phyloP scores from a whole-genome alignment of 2,329 filamentous ascomycete genomes.

The Rhytidhysteron rufulum region DNA sequence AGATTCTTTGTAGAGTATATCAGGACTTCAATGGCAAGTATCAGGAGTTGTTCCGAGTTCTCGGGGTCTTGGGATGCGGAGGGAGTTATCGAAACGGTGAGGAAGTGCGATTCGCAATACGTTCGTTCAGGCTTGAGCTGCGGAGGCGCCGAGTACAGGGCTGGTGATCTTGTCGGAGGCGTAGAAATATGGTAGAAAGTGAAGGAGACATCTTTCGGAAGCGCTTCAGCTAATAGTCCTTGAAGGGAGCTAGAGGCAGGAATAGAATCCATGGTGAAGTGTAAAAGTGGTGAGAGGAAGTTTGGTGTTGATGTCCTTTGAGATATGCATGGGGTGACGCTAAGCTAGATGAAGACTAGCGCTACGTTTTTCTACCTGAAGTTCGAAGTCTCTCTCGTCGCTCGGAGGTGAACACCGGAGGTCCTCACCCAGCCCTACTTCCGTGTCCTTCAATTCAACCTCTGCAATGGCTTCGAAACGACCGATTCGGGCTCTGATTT shows the following conservation, averaged over 20 bases:
- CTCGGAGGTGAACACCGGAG: not conserved
- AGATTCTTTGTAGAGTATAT: constrained; percentile 76
- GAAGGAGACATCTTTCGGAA: constrained; percentile 56
- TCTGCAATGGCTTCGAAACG: constrained; percentile 47
- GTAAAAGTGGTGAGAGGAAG: constrained; percentile 4
- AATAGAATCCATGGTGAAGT: constrained; percentile 21
- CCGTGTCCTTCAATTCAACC: constrained; percentile 3
- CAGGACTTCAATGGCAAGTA: constrained; percentile 82
- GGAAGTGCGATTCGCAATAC: constrained; percentile 81
- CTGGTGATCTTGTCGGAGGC: constrained; percentile 66
- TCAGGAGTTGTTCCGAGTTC: constrained; percentile 54
- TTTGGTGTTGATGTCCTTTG: constrained; percentile 4
- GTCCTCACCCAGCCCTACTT: not conserved
- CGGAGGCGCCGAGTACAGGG: constrained; percentile 77
- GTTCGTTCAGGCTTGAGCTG: constrained; percentile 70
- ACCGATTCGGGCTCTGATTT: constrained; percentile 30
- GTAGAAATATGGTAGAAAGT: constrained; percentile 84
- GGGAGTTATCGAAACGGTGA: constrained; percentile 52
- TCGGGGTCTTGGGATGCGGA: constrained; percentile 20
- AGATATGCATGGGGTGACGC: constrained; percentile 6
- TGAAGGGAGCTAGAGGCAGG: constrained; percentile 21
- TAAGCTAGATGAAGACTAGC: constrained; percentile 11
- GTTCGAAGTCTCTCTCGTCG: constrained; percentile 3
- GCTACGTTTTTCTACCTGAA: constrained; percentile 20
- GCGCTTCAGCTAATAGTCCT: constrained; percentile 48